Base-by-base conservation (phyloP, 306 rosid species). In the Prunus fruticosa region DNA sequence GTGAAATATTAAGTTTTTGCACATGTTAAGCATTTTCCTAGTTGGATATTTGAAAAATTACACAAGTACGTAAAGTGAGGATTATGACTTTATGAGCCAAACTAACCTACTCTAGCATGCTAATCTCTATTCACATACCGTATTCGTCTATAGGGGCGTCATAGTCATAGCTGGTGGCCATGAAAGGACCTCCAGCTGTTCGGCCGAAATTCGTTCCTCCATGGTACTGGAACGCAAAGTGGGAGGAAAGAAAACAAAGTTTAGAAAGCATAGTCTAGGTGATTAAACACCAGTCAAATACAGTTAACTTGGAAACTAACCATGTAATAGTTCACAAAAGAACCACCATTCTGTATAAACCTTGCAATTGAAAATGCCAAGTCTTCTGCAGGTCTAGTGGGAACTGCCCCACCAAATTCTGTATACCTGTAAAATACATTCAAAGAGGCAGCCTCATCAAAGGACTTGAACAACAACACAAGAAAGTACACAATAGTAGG, bases 151-250 rank as follows among this genome's bases (percentile, higher is more conserved):
- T 47, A 12, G 97, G 98, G 69, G 97, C 99, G 81, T 95, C 97
- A 51, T 88, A 95, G 77, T 95, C 98, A 45, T 96, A 96, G 86
- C 98, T 96, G 25, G 98, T 92, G 13, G 99, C 86, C 51, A 92
- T 92, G 86, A 92, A 96, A 52, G 82, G 97, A 43, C 99, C 99
- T 18, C 97, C 88, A 1, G 99, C 82, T 30, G 97, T 92, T 74
- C 96, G 75, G 28, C 93, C 99, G 66, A 96, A 96, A 78, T 96
- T 96, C n/a, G 99, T 96, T 88, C 99, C 99, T 69, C 99, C 99
- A 77, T 96, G 99, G 46, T 89, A 96, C 99, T 96, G 61, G 71
- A 78, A 80, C 52, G 13, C 67, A 72, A 83, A 65, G 19, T 19
- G 41, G 15, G 28, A 4, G 13, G 51, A 81, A 57, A 64, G 38